Conservation (phyloP, 2,329 filamentous ascomycete species). For the Nothopassalora personata region DNA sequence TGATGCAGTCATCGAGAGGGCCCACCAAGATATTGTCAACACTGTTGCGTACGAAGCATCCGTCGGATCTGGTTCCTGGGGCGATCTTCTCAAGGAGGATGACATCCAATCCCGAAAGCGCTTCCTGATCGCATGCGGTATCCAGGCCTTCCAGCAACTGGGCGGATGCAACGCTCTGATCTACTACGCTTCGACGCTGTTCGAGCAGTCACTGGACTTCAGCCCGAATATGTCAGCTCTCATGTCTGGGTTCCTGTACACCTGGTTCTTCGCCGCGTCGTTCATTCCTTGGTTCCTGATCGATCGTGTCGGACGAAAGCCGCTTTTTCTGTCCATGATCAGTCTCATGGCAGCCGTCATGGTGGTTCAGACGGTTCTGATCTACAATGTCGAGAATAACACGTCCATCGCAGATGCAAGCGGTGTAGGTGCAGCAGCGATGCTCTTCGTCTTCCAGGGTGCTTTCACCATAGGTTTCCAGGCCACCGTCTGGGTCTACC, state of each 20-base stretch:
- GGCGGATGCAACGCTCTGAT: conserved; percentile 30
- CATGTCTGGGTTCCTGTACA: conserved; percentile 35
- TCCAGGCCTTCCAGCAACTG: conserved; percentile 27
- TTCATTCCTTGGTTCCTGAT: conserved; percentile 43
- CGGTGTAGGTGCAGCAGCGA: conserved; percentile 40
- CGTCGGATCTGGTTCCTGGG: conserved; percentile 36
- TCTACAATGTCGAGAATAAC: conserved; percentile 32
- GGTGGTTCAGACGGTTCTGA: conserved; percentile 51
- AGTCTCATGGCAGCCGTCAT: conserved; percentile 56
- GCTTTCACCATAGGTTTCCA: conserved; percentile 57
- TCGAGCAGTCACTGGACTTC: conserved; percentile 26
- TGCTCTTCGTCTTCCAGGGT: conserved; percentile 60
- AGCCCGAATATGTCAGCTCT: conserved; percentile 22
- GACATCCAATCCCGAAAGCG: conserved; percentile 26
- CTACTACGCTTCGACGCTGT: conserved; percentile 30
- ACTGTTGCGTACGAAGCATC: conserved; percentile 25
- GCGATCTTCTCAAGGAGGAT: conserved; percentile 28
- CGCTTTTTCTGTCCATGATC: conserved; percentile 31
- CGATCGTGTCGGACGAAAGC: conserved; percentile 31
- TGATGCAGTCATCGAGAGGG: conserved; percentile 21
- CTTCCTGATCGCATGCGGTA: conserved; percentile 28
- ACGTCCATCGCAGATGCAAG: conserved; percentile 24
- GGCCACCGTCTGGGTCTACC: conserved; percentile 58
- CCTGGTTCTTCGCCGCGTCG: conserved; percentile 49
- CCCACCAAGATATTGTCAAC: conserved; percentile 25